phyloP scores from a whole-genome alignment of 139 green algal genomes.

The Micromonas pusilla region DNA sequence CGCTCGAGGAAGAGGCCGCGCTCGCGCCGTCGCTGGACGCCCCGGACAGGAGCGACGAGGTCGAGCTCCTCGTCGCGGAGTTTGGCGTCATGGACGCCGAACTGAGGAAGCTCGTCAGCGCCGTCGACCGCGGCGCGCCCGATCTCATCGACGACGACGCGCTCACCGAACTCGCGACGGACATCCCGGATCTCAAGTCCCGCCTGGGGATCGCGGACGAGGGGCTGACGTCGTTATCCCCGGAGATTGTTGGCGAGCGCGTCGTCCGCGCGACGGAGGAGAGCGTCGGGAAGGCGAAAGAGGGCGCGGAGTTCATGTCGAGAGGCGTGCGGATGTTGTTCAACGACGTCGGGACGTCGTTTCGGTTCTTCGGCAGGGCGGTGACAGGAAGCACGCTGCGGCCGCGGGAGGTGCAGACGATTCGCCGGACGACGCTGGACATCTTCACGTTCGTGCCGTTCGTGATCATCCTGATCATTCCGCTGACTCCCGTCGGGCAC shows the following conservation, averaged over 20 bases:
- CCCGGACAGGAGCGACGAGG: constrained; percentile 48
- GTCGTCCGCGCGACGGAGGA: neutral
- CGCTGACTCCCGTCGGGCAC: constrained; percentile 91
- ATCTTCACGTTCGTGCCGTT: constrained; percentile 92
- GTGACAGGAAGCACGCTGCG: constrained; percentile 68
- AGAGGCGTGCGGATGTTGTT: neutral
- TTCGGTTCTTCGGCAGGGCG: neutral
- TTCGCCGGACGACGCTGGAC: constrained; percentile 84
- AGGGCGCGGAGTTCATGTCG: constrained; percentile 4
- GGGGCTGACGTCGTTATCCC: neutral
- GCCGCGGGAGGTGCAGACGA: constrained; percentile 76
- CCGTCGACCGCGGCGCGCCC: constrained; percentile 37
- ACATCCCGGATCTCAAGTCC: constrained; percentile 79
- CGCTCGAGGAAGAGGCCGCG: constrained; percentile 81
- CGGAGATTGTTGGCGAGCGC: constrained; percentile 13
- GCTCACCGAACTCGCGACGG: constrained; percentile 61
- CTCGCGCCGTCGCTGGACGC: constrained; percentile 44
- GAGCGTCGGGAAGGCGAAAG: neutral
- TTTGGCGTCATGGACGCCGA: constrained; percentile 68
- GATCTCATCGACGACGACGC: constrained; percentile 53
- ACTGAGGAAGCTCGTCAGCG: constrained; percentile 50
- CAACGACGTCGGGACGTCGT: neutral
- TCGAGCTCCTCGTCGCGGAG: constrained; percentile 78
- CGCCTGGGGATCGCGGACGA: constrained; percentile 18
- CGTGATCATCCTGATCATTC: constrained; percentile 94